Base-by-base conservation (phyloP, 345 rosid genomes). In the Iberis pinnata region DNA sequence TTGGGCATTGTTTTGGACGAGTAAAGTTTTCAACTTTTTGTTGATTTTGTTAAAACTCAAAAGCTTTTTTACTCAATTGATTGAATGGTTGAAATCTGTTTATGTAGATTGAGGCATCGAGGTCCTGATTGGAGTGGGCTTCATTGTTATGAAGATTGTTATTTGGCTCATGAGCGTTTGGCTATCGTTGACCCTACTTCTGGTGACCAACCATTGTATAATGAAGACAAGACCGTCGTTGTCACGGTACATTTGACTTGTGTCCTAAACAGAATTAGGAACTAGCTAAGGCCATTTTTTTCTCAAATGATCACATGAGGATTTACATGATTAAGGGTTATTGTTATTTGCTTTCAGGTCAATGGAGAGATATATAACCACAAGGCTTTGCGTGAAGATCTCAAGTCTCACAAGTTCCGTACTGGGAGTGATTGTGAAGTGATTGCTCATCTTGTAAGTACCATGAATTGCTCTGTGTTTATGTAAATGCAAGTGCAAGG, bases 361-460 rank as follows among this genome's bases (percentile, higher is more conserved):
- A 86, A 86, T 46, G 88, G 95, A n/a, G 95, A 86, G 73, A 86
- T 86, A 59, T 86, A 86, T 67, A 86, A 86, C 75, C 95, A 86
- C 58, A 80, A 78, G 43, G 58, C 68, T 18, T 73, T 86, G 71
- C 75, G 80, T 44, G 79, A 71, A 60, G 70, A 72, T 35, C 62
- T 86, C 29, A 78, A 60, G 54, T 64, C 84, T 55, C 95, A 86
- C 62, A 42, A 65, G 47, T 86, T 82, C 67, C 78, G 79, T 55
- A 86, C 95, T 10, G 95, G 87, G 38, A 86, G 95, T 63, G 95
- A 86, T 69, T 86, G 95, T 64, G 95, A 86, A 77, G 95, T 86
- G 58, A 77, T 86, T 73, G 87, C 88, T 26, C 89, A 86, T 55
- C 89, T 86, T 64, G 95, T 86, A 77, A 77, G 95, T 77, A 36